These are phyloP conservation scores for Melampsora larici-populina DNA, from an alignment of 1,284 basidiomycete species.

Conservation along the genomic window DNA sequence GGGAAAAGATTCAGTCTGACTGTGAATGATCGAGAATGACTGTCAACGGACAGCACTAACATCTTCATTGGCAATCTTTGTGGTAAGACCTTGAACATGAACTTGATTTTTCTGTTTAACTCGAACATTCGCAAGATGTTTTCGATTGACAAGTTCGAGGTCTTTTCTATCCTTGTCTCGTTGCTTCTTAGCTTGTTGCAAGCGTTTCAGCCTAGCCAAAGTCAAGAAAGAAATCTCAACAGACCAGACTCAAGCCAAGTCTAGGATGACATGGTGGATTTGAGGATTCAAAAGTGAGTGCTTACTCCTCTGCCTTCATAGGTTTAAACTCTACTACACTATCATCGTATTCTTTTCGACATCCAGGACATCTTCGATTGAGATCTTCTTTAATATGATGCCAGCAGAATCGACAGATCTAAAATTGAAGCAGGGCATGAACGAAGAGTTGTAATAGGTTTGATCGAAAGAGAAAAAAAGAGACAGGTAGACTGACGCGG, in stretches of 20 bases:
- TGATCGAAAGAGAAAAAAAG: conserved; percentile 2
- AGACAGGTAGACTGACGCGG: conserved; percentile 64
- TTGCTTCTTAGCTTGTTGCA: conserved; percentile 93
- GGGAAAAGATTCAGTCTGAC: conserved; percentile 44
- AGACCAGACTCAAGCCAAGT: conserved; percentile 32
- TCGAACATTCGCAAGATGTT: conserved; percentile 85
- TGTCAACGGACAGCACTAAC: conserved; percentile 58
- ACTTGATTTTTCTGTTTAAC: conserved; percentile 96
- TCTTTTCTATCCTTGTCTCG: conserved; percentile 95
- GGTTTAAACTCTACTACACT: conserved; percentile 93
- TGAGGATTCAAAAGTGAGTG: conserved; percentile 48
- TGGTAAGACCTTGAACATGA: conserved; percentile 89
- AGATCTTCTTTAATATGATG: conserved; percentile 96
- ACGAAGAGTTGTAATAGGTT: conserved; percentile 32
- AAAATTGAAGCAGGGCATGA: conserved; percentile 13
- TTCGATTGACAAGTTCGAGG: conserved; percentile 78
- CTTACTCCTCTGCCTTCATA: conserved; percentile 91
- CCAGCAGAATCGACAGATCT: conserved; percentile 99
- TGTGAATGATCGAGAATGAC: not conserved
- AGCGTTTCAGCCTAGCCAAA: conserved; percentile 74
- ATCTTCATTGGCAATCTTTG: conserved; percentile 90
- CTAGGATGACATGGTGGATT: conserved; percentile 6
- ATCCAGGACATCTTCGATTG: conserved; percentile 95
- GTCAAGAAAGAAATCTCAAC: conserved; percentile 44
- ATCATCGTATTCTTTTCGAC: conserved; percentile 87